Evolutionary conservation across 140 eudicot genomes (phyloP).

Genomic region (Ambrosia hybrid): DNA sequence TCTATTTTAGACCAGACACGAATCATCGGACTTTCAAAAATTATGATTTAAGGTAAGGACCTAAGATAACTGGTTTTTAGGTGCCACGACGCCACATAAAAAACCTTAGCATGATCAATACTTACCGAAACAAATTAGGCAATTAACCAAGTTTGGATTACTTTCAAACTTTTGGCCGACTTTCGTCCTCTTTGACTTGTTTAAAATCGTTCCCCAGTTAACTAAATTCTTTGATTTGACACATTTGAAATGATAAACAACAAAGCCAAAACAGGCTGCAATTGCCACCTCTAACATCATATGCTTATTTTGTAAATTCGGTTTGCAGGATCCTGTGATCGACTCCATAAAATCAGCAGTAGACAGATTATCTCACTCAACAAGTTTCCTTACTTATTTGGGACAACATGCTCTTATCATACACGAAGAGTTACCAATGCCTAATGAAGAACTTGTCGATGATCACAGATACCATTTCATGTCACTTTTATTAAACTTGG

Average conservation of each 20-base stretch:
- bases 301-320: constrained; percentile 14
- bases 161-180: not conserved
- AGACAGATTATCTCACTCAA: constrained; percentile 71
- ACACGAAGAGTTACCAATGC: constrained; percentile 76
- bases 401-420: constrained; percentile 86
- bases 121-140: too few relatives aligned
- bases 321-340: constrained; percentile 78
- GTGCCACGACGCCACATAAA: not conserved
- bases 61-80: too few relatives aligned
- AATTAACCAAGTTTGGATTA: too few relatives aligned
- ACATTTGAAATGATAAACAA: too few relatives aligned
- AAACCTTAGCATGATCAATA: not conserved
- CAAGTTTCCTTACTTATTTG: constrained; percentile 70
- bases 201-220: too few relatives aligned
- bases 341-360: constrained; percentile 69
- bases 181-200: too few relatives aligned
- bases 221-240: too few relatives aligned
- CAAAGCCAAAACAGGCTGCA: too few relatives aligned
- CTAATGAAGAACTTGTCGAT: constrained; percentile 49
- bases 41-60: too few relatives aligned
- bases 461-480: constrained; percentile 70
- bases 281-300: too few relatives aligned
- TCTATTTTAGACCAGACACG: too few relatives aligned
- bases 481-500: constrained; percentile 83
- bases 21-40: too few relatives aligned